Evolutionary conservation across 768 basidiomycete species (phyloP).

Genomic region (Cystofilobasidium macerans): DNA sequence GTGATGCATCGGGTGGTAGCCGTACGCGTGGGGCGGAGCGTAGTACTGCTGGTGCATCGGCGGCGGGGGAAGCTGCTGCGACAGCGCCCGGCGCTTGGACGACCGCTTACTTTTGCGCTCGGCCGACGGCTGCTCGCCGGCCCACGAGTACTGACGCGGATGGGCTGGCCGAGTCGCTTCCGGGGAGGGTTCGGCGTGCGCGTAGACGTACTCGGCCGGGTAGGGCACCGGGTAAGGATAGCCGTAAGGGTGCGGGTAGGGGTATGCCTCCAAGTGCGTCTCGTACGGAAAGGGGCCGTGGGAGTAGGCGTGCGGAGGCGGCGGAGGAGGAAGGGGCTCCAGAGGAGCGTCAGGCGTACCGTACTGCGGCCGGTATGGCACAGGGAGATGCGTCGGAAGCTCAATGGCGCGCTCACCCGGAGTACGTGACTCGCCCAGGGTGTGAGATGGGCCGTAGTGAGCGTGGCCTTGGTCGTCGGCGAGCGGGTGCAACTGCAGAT

Average conservation of each 20-base stretch:
- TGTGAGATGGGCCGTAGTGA: neutral
- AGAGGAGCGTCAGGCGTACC: too few relatives aligned
- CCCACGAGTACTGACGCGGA: neutral
- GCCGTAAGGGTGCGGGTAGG: too few relatives aligned
- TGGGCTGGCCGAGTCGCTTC: neutral
- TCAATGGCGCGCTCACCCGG: too few relatives aligned
- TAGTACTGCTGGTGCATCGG: neutral
- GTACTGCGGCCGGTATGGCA: too few relatives aligned
- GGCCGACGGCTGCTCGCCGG: neutral
- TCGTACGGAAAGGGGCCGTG: too few relatives aligned
- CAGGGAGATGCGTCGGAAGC: too few relatives aligned
- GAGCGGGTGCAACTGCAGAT: neutral
- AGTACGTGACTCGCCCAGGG: too few relatives aligned
- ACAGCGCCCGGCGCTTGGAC: neutral
- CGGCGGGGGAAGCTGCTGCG: neutral
- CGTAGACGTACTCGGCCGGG: neutral
- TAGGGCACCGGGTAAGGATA: neutral
- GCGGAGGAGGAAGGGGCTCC: too few relatives aligned
- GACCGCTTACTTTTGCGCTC: neutral
- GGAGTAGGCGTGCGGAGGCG: too few relatives aligned
- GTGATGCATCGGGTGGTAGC: neutral
- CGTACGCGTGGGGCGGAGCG: neutral
- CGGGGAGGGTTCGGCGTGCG: neutral
- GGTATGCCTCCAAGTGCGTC: too few relatives aligned
- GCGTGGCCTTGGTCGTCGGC: neutral